Conservation (phyloP, 371 early-diverging fungal genomes). For the Fennellomyces sp. region DNA sequence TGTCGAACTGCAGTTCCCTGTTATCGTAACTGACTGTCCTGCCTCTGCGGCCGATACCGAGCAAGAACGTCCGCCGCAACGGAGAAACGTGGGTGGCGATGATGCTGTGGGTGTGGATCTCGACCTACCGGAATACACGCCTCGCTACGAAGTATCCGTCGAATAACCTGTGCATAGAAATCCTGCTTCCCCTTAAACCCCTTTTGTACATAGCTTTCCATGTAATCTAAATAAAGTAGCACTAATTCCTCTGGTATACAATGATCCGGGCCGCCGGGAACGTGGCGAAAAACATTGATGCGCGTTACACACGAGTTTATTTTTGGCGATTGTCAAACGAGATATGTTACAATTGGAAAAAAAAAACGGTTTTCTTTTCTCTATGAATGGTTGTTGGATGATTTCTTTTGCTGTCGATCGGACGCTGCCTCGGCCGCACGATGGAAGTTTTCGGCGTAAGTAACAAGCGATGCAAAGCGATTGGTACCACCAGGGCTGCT, state of each 20-base stretch:
- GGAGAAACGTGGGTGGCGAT: conserved; percentile 27
- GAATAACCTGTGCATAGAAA: too few species aligned
- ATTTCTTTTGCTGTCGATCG: conserved; percentile 11
- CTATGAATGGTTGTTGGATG: conserved; percentile 3
- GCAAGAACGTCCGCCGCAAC: neutral
- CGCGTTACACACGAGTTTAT: too few species aligned
- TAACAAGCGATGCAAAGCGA: conserved; percentile 37
- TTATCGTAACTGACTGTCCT: conserved; percentile 50
- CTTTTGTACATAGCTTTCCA: too few species aligned
- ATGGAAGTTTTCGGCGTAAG: conserved; percentile 37
- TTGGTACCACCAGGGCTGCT: conserved; percentile 18
- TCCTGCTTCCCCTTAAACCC: too few species aligned
- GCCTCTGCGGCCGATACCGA: neutral
- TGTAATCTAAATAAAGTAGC: too few species aligned
- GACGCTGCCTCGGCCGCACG: conserved; percentile 23
- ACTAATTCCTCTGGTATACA: too few species aligned
- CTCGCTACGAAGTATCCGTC: conserved; percentile 24
- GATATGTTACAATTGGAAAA: neutral
- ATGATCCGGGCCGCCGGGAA: too few species aligned
- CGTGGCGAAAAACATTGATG: too few species aligned
- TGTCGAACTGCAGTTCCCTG: conserved; percentile 34
- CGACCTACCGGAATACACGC: conserved; percentile 52
- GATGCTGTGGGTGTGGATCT: conserved; percentile 46
- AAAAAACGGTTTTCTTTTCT: neutral
- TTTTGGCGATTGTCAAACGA: too few species aligned